These are phyloP conservation scores for Drechslerella stenobrocha DNA, from an alignment of 2,329 filamentous ascomycete species.

Conservation along the genomic window DNA sequence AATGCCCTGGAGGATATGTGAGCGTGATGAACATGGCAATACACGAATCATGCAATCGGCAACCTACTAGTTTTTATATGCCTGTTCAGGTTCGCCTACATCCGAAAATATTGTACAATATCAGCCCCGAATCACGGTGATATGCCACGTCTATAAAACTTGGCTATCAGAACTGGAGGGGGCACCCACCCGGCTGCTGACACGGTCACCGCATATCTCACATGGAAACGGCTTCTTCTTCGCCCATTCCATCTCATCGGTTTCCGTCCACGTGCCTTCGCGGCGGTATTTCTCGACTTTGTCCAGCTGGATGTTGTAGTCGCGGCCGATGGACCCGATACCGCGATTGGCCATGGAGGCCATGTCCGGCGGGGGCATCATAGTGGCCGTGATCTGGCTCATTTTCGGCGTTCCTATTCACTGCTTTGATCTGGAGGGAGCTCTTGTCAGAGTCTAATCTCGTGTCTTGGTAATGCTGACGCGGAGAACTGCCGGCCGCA, in stretches of 20 bases:
- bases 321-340: conserved; percentile 44
- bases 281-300: conserved; percentile 52
- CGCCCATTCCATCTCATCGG: conserved; percentile 52
- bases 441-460: neutral
- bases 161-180: too few species aligned
- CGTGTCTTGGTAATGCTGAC: neutral
- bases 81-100: conserved; percentile 42
- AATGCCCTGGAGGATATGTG: conserved; percentile 26
- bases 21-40: neutral
- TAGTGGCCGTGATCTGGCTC: conserved; percentile 46
- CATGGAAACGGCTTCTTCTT: conserved; percentile 53
- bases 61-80: conserved; percentile 46
- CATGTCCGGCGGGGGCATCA: conserved; percentile 48
- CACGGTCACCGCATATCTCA: conserved; percentile 51
- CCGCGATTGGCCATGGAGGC: conserved; percentile 45
- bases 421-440: conserved; percentile 5
- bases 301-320: conserved; percentile 52
- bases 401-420: conserved; percentile 9
- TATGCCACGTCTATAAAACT: too few species aligned
- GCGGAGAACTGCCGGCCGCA: neutral
- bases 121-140: too few species aligned
- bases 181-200: conserved; percentile 50
- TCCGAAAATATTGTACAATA: neutral
- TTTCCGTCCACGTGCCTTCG: conserved; percentile 52
- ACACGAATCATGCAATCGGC: neutral